A percentile compares a stretch with the other conserved stretches of the same genome.
Evolutionary conservation across 2,329 filamentous ascomycete species (phyloP).

Genomic region (Exophiala mesophila): DNA sequence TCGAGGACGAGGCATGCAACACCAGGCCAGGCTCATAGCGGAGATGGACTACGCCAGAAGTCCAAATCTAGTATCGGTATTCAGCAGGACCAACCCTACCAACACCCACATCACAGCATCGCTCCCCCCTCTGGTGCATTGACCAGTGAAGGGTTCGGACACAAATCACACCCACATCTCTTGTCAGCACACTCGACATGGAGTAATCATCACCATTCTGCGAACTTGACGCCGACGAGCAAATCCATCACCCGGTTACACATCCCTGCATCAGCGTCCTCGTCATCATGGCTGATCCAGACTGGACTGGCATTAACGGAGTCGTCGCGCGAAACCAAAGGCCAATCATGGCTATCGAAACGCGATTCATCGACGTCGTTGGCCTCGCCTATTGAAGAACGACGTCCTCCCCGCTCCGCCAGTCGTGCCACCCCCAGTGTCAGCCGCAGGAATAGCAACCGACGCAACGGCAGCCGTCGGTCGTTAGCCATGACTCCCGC

Average conservation of each 20-base stretch:
- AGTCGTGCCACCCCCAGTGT: constrained; percentile 23
- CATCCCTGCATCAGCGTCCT: constrained; percentile 15
- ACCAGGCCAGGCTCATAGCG: neutral
- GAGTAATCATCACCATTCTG: neutral
- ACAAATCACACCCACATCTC: constrained; percentile 8
- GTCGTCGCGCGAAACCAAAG: constrained; percentile 55
- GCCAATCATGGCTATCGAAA: constrained; percentile 57
- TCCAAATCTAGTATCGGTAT: constrained; percentile 17
- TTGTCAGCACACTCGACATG: constrained; percentile 1
- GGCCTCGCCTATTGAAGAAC: constrained; percentile 24
- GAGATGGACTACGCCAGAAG: constrained; percentile 12
- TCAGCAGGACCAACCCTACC: constrained; percentile 5
- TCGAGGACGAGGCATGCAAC: constrained; percentile 13
- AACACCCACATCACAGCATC: neutral
- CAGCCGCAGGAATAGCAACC: constrained; percentile 27
- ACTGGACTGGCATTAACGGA: constrained; percentile 54
- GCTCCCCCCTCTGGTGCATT: constrained; percentile 2
- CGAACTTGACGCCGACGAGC: neutral
- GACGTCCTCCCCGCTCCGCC: constrained; percentile 6
- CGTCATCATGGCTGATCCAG: constrained; percentile 50
- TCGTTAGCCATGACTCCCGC: constrained; percentile 35
- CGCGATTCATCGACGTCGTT: constrained; percentile 54
- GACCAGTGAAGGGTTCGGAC: too few species aligned
- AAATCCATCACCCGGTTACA: constrained; percentile 10
- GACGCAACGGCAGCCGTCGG: constrained; percentile 32